Evolutionary conservation across 2,329 filamentous ascomycete species (phyloP), one percentile per base, ranked within the genome.

Genomic region (Septoria linicola): DNA sequence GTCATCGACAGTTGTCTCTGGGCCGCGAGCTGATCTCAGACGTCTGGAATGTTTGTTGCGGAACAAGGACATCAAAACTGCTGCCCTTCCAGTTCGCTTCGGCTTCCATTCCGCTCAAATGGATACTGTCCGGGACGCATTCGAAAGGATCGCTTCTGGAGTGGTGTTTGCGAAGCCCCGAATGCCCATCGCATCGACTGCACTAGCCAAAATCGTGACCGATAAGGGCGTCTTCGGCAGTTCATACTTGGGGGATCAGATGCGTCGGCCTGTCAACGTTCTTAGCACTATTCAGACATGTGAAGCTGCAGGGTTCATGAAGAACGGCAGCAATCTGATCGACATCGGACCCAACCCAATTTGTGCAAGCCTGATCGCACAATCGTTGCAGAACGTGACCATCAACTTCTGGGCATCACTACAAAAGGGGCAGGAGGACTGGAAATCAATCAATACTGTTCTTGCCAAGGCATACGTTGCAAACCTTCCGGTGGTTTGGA

Each of bases 271-370:
- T 3, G 76, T 79, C 41, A 71, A 69, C 43, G 63, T 71, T 8
- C 13, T 58, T 7, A 20, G 40, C 8, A 65, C 59, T 4, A 39
- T 68, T 4, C 21, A 51, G 21, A 47, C 37, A 19, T 58, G 54
- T 4, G 51, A 61, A 11, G 34, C 51, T 6, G 19, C 84, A 2
- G 43, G 31, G 23, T 64, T 67, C 5, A 62, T 73, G 37, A 66
- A 59, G 31, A 65, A 70, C 3, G 60, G 67, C 40, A 72, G 67
- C 1, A 48, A 71, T 16, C 72, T 66, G 64, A 55, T 76, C 31
- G 73, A 76, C 51, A 66, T 79, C 50, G 77, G 77, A 4, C 75
- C 76, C 1, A 73, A 78, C 51, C 71, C 76, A 0, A 67, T 77
- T 21, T 48, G 23, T 10, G 10, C 10, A 5, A 5, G 10, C 10